Conservation (phyloP, 495 filamentous ascomycete genomes). For the Penicillium arizonense region DNA sequence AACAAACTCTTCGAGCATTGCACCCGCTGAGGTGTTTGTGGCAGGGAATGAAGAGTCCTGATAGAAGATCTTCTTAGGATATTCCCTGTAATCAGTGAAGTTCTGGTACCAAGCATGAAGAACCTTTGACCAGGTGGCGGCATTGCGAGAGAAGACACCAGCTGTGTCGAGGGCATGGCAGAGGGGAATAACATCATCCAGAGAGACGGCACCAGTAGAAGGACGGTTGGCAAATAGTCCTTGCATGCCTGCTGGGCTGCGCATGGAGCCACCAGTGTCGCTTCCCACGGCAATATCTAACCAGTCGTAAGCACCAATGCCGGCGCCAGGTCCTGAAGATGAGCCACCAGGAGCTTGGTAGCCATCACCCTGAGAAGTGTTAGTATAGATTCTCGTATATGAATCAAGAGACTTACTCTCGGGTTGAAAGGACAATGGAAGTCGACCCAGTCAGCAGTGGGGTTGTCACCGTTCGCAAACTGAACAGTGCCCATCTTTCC, state of each 20-base stretch:
- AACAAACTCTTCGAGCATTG: conserved; percentile 38
- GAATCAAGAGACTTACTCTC: conserved; percentile 10
- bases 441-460: conserved; percentile 41
- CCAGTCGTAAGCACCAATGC: conserved; percentile 40
- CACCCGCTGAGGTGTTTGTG: conserved; percentile 23
- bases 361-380: conserved; percentile 29
- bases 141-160: conserved; percentile 48
- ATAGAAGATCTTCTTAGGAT: conserved; percentile 45
- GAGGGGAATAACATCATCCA: conserved; percentile 42
- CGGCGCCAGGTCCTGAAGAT: conserved; percentile 37
- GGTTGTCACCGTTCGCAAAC: conserved; percentile 39
- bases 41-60: conserved; percentile 13
- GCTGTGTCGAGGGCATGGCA: conserved; percentile 45
- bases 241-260: conserved; percentile 32
- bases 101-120: conserved; percentile 44
- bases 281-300: conserved; percentile 46
- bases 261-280: conserved; percentile 45
- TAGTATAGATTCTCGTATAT: background rate
- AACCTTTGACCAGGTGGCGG: conserved; percentile 43
- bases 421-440: conserved; percentile 45
- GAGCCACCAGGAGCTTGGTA: conserved; percentile 41
- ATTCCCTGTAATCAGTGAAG: conserved; percentile 41
- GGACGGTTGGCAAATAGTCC: conserved; percentile 37
- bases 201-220: conserved; percentile 16
- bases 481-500: conserved; percentile 50